These are phyloP conservation scores for Cercospora sesami DNA, from an alignment of 2,329 filamentous ascomycete species.

Conservation along the genomic window DNA sequence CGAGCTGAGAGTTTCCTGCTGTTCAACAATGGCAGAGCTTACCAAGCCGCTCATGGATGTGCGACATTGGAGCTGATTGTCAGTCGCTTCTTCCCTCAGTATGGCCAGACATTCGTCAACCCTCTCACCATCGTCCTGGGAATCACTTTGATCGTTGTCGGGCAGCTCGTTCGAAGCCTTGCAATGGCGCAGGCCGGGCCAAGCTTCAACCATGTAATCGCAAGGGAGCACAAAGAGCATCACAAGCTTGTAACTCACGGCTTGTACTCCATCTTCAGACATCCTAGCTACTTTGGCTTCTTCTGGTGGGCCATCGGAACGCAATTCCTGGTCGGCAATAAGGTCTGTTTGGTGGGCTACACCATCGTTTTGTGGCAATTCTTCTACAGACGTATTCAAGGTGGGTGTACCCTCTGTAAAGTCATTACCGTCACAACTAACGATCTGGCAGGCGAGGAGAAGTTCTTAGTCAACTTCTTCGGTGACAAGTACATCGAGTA, in stretches of 20 bases:
- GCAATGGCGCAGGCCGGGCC: slow-evolving; percentile 88
- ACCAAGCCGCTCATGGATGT: slow-evolving; percentile 76
- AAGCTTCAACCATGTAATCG: slow-evolving; percentile 86
- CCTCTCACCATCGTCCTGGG: slow-evolving; percentile 57
- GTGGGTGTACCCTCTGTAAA: no score
- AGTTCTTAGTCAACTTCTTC: slow-evolving; percentile 76
- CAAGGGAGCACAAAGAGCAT: slow-evolving; percentile 64
- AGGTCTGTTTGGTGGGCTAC: slow-evolving; percentile 74
- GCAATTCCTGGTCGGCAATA: slow-evolving; percentile 85
- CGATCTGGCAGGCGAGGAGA: slow-evolving; percentile 66
- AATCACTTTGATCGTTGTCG: slow-evolving; percentile 62
- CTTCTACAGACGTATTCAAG: slow-evolving; percentile 69
- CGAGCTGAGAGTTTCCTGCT: slow-evolving; percentile 77
- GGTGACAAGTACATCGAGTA: slow-evolving; percentile 78
- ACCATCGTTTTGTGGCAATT: slow-evolving; percentile 78
- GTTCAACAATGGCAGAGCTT: slow-evolving; percentile 78
- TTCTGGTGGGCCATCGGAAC: slow-evolving; percentile 98
- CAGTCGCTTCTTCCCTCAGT: slow-evolving; percentile 41
- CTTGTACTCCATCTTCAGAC: slow-evolving; percentile 72
- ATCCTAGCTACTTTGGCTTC: slow-evolving; percentile 96
- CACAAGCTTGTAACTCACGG: slow-evolving; percentile 83
- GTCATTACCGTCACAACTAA: slow-evolving; percentile 9
- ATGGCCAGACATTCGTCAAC: slow-evolving; percentile 46
- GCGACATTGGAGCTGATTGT: slow-evolving; percentile 73
- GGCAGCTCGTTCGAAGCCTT: slow-evolving; percentile 72